phyloP scores from a whole-genome alignment of 2,329 filamentous ascomycete genomes.

The Botryosphaeria dothidea region DNA sequence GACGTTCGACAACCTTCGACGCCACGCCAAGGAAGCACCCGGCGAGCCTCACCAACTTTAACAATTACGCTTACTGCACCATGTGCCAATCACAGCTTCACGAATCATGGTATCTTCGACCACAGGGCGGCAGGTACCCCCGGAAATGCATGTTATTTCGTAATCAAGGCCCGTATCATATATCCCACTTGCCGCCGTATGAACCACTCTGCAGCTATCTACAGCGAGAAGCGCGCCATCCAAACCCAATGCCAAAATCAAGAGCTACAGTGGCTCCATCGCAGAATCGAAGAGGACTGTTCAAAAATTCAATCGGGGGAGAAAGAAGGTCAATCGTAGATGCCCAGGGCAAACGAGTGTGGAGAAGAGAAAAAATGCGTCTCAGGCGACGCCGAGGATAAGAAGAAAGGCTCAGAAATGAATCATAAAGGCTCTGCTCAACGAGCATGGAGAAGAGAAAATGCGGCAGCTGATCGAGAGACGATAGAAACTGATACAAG shows the following conservation, averaged over 20 bases:
- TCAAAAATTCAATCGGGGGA: not conserved
- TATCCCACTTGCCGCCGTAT: conserved; percentile 8
- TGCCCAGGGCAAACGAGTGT: not conserved
- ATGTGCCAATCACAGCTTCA: not conserved
- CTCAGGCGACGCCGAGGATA: not conserved
- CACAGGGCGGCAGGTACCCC: not conserved
- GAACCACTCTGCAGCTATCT: conserved; percentile 8
- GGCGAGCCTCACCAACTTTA: not conserved
- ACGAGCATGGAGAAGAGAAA: conserved; percentile 1
- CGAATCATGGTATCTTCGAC: not conserved
- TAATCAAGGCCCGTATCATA: conserved; percentile 1
- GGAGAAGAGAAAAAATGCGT: not conserved
- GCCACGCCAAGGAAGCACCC: not conserved
- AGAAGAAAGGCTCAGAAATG: not conserved
- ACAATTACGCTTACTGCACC: not conserved
- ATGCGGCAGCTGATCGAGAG: not conserved
- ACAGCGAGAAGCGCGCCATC: conserved; percentile 6
- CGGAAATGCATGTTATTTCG: not conserved
- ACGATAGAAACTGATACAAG: conserved; percentile 10
- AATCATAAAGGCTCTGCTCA: not conserved
- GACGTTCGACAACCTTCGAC: not conserved
- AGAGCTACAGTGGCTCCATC: conserved; percentile 12
- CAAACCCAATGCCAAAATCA: conserved; percentile 17
- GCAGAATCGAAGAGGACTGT: not conserved
- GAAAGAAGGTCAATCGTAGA: not conserved